Base-by-base conservation (phyloP, 306 rosid genomes). In the Vicia villosa region DNA sequence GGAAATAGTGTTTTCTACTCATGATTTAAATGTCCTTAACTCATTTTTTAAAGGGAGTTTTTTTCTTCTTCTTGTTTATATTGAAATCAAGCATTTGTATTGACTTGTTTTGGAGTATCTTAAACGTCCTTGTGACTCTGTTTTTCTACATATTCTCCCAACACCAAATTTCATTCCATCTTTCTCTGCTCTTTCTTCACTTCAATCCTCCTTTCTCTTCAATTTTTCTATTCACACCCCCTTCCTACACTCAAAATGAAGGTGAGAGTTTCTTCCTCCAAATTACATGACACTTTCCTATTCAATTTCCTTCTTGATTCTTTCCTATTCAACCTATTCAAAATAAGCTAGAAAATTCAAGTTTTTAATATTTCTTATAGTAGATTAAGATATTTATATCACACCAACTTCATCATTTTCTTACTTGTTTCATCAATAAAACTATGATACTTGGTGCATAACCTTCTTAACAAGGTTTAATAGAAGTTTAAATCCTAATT, bases 261-360 rank as follows among this genome's bases (percentile, higher is more conserved):
- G 96, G 96, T 87, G 59, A 74, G 50, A 32, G 38, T 83, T 89
- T 78, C 86, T 73, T 56, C 0, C 4, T 66, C 26, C 67, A n/a
- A 22, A 4, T 49, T 55, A 22, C 14, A 60, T 37, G 57, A 8
- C 60, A 36, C 10, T 56, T 56, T 56, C 62, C 62, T 56, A 26
- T 28, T 38, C 19, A 63, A 64, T 74, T 80, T 60, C 76, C 61
- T 6, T 4, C 11, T 16, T 45, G 15, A 10, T 34, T 65, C 40
- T 8, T 73, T 69, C 45, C 58, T 9, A 24, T 13, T 15, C 20
- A 11, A 61, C 45, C 57, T 8, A 24, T 13, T 12, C 20, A 12
- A 61, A 63, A 69, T 51, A 38, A 74, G 6, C 22, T 55, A 2
- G 30, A 21, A 17, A 6, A 28, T 65, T 57, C 41, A 9, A 46